Conservation (phyloP, 2,329 filamentous ascomycete genomes). For the Mariannaea sp. region DNA sequence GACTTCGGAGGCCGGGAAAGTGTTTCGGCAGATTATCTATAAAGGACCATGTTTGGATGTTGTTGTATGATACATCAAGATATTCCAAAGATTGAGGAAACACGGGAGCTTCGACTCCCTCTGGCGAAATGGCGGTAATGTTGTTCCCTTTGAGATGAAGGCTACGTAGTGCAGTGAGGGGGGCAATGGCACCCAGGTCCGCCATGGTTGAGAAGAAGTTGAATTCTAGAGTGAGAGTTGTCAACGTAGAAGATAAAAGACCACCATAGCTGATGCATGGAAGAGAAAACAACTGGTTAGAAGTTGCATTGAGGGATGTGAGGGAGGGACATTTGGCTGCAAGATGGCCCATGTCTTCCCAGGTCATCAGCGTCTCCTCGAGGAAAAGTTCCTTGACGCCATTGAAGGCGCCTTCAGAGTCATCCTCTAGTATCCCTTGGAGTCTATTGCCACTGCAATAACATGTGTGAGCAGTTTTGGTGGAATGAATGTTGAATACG, state of each 20-base stretch:
- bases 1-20: conserved; percentile 74
- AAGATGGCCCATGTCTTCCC: conserved; percentile 65
- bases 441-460: conserved; percentile 74
- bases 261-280: conserved; percentile 45
- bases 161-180: conserved; percentile 58
- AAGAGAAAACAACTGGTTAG: conserved; percentile 63
- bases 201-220: conserved; percentile 68
- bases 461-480: conserved; percentile 24
- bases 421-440: conserved; percentile 46
- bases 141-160: conserved; percentile 78
- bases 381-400: conserved; percentile 65
- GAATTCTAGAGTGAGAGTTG: conserved; percentile 70
- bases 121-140: conserved; percentile 54
- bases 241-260: conserved; percentile 60
- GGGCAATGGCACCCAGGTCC: conserved; percentile 59
- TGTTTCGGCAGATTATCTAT: conserved; percentile 68
- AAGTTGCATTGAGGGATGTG: conserved; percentile 55
- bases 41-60: conserved; percentile 71
- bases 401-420: conserved; percentile 48
- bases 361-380: conserved; percentile 69
- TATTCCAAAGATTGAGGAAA: conserved; percentile 64
- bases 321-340: conserved; percentile 59
- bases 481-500: no score
- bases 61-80: conserved; percentile 76
- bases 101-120: conserved; percentile 42